phyloP scores from a whole-genome alignment of 148 eudicot genomes.

The Nepenthes gracilis region DNA sequence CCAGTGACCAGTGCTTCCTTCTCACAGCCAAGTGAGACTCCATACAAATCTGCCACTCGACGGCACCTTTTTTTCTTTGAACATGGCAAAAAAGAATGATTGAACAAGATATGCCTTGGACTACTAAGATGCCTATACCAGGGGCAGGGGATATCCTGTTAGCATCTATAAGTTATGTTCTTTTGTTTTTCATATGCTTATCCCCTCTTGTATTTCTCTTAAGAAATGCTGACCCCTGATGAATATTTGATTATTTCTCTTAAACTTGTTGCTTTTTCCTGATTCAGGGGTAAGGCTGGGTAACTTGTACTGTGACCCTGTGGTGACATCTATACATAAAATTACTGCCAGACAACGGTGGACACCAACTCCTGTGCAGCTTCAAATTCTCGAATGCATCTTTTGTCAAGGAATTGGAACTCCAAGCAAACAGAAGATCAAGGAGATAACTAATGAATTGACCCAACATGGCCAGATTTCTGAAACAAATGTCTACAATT shows the following conservation, averaged over 20 bases:
- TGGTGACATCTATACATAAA: constrained; percentile 58
- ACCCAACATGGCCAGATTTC: constrained; percentile 85
- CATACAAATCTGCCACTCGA: no score
- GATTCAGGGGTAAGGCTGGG: constrained; percentile 68
- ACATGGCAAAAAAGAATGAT: no score
- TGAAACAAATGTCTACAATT: constrained; percentile 88
- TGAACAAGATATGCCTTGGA: no score
- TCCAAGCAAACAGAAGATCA: constrained; percentile 91
- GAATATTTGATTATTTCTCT: background rate
- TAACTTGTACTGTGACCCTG: constrained; percentile 60
- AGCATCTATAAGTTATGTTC: background rate
- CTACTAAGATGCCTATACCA: no score
- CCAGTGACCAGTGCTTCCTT: no score
- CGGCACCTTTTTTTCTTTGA: no score
- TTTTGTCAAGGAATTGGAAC: constrained; percentile 85
- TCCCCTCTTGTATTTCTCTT: background rate
- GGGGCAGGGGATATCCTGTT: no score
- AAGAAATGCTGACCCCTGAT: background rate
- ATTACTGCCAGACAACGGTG: constrained; percentile 73
- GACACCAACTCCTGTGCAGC: constrained; percentile 85
- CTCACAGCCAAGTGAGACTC: no score
- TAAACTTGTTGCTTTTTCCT: background rate
- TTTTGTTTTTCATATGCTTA: background rate
- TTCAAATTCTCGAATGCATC: constrained; percentile 77
- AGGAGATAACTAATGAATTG: constrained; percentile 67